Base-by-base conservation (phyloP, 371 early-diverging fungal genomes). In the Apophysomyces elegans region DNA sequence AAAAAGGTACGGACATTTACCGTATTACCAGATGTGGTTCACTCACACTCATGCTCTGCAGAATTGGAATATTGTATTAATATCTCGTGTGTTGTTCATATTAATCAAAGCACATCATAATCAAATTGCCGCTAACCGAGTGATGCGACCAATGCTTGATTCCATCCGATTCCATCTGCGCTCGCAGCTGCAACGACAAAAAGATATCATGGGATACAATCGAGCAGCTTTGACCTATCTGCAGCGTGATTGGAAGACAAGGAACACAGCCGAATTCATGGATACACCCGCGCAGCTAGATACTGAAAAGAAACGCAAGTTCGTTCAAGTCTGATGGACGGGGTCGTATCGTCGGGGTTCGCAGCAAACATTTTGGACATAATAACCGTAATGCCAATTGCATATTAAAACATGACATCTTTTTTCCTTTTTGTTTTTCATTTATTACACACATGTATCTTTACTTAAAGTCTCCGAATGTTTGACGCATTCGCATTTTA, bases 41-140 rank as follows among this genome's bases (percentile, higher is more conserved):
- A 14, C 44, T 59, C 32, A 59, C 54, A 57, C 50, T 39, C 16
- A 5, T 63, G 35, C 58, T 14, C 62, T 64, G 41, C 78, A 93
- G 84, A 88, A 85, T 44, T 92, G 90, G 90, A 94, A 90, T 78
- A 84, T 90, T 59, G 71, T 85, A 36, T 72, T 96, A 13, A 84
- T 91, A 1, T 90, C 93, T 68, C 90, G 95, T 21, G 84, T 96
- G 43, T 76, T 96, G 56, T 89, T 90, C 71, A 88, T 88, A 68
- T 72, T 97, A 64, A 86, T 96, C 66, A 86, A 86, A 65, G 85
- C 86, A 13, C 94, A 96, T 76, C 95, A 95, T 72, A 85, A 87
- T 72, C 94, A 93, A 80, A 88, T 95, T 50, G 89, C 86, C 8
- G 86, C 92, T 14, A 91, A 89, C 58, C 87, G 91, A 56, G 72